Percentiles rank a stretch among this genome's conserved stretches.
Conservation (phyloP, 257 asterid species). For the Osmanthus fragrans region DNA sequence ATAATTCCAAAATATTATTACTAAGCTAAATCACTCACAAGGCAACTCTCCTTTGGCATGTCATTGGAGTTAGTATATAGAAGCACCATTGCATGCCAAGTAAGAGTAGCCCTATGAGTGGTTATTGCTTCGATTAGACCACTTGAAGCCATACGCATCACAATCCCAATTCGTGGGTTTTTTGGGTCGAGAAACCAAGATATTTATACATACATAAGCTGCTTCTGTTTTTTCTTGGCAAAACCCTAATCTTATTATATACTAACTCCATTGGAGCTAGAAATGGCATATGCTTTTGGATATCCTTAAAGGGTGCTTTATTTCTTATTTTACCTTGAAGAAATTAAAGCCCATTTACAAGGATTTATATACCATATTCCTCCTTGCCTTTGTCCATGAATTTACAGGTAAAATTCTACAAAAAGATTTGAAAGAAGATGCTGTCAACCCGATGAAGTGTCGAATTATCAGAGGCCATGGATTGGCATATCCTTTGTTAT, state of each 20-base stretch:
- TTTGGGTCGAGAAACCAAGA: background rate
- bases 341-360: conserved; percentile 7
- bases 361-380: conserved; percentile 1
- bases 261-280: background rate
- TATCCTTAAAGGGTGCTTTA: conserved; percentile 13
- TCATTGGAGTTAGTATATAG: background rate
- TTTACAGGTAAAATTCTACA: background rate
- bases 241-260: background rate
- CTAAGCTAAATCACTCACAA: conserved; percentile 17
- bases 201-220: background rate
- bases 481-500: background rate
- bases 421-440: background rate
- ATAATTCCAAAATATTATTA: background rate
- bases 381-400: background rate
- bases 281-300: conserved; percentile 24
- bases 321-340: background rate
- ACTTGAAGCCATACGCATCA: background rate
- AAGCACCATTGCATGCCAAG: conserved; percentile 7
- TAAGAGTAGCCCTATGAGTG: conserved; percentile 13
- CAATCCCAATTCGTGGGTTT: background rate
- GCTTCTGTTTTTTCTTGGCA: no score
- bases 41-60: conserved; percentile 29
- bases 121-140: background rate
- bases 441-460: background rate
- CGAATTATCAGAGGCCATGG: background rate